These are phyloP conservation scores for Aspergillus kassunensis DNA, from an alignment of 495 filamentous ascomycete species.

Conservation along the genomic window DNA sequence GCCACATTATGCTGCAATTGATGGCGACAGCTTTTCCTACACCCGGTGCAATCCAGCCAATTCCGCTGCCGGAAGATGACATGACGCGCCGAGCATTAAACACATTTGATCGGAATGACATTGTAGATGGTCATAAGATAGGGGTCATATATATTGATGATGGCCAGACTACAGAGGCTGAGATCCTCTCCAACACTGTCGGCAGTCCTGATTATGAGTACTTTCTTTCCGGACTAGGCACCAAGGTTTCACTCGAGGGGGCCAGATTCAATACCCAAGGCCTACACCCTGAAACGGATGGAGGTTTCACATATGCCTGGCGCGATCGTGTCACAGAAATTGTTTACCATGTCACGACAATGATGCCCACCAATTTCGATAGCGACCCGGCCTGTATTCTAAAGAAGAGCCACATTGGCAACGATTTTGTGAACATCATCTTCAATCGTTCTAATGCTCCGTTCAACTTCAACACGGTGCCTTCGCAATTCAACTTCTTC, in stretches of 20 bases:
- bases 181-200: constrained; percentile 78
- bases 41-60: constrained; percentile 63
- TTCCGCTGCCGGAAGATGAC: constrained; percentile 81
- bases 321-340: constrained; percentile 91
- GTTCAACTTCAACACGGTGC: constrained; percentile 88
- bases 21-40: constrained; percentile 60
- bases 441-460: constrained; percentile 90
- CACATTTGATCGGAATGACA: constrained; percentile 80
- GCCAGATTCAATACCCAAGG: constrained; percentile 92
- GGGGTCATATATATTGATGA: constrained; percentile 89
- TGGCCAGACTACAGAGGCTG: constrained; percentile 71
- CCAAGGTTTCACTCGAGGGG: constrained; percentile 69
- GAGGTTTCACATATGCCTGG: constrained; percentile 86
- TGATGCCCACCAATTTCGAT: constrained; percentile 88
- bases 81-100: constrained; percentile 69
- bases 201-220: constrained; percentile 82
- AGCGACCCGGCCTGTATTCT: constrained; percentile 68
- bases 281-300: constrained; percentile 79
- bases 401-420: constrained; percentile 96
- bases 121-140: constrained; percentile 92
- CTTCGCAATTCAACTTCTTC: constrained; percentile 89
- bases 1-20: constrained; percentile 79
- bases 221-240: constrained; percentile 77
- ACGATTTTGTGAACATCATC: constrained; percentile 96
- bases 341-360: constrained; percentile 89